Base-by-base conservation (phyloP, 192 early-diverging fungal species). In the Coemansia reversa region DNA sequence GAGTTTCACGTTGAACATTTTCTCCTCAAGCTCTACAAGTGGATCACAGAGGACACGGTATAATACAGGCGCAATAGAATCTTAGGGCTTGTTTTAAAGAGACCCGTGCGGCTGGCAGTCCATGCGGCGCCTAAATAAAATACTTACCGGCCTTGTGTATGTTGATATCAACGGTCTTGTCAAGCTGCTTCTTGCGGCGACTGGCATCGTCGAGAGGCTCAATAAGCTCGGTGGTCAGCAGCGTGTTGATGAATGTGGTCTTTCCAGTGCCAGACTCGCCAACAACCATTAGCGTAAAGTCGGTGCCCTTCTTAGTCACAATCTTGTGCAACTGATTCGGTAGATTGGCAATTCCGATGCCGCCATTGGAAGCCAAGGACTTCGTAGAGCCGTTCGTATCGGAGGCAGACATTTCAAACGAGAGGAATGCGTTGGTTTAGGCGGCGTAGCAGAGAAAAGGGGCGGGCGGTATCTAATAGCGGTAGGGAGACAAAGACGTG, bases 241-340 rank as follows among this genome's bases (percentile, higher is more conserved):
- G 87, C 19, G 97, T 99, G 88, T 99, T 99, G 87, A 97, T 90
- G 79, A 95, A 99, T 19, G 97, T 99, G 14, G 97, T 94, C 82
- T 99, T 99, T 45, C 97, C 97, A 28, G 93, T 85, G 67, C 97
- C 97, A 62, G 95, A 98, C 83, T 96, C 95, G 63, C 96, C 95
- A 65, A 94, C 92, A 22, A 95, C 95, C 93, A 96, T 95, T 70
- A 99, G 59, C 55, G 94, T 96, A 72, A 95, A 96, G 86, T 93
- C 92, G 53, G 94, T 88, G 32, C 97, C 97, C 76, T 93, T 90
- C 79, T 95, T 89, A 66, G 94, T 94, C 62, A 95, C 97, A 86
- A 99, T 96, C 83, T 93, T 92, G 83, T 99, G 97, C 55, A 91
- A 86, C 84, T 99, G 97, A 85, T 99, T 99, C 60, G 97, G 95